Conservation (phyloP, 306 rosid genomes). For the Canavalia ensiformis region DNA sequence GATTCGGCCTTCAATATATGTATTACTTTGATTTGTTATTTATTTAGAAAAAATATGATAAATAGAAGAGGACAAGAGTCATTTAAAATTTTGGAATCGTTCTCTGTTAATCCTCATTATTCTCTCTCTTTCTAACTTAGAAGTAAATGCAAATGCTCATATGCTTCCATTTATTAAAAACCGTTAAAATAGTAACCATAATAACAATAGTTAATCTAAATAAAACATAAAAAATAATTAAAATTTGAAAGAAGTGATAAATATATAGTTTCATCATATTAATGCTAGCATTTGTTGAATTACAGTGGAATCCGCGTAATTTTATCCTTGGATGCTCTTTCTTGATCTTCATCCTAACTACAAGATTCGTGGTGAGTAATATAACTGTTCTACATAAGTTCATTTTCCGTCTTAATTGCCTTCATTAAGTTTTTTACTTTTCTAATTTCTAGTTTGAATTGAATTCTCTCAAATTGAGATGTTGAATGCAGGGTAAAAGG, state of each 20-base stretch:
- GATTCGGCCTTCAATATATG: too few species aligned
- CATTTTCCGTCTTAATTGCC: neutral
- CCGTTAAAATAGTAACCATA: neutral
- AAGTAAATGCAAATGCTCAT: neutral
- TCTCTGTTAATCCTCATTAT: too few species aligned
- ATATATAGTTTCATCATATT: slow-evolving; percentile 1
- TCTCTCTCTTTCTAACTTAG: too few species aligned
- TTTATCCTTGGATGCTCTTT: slow-evolving; percentile 74
- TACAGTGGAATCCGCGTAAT: slow-evolving; percentile 81
- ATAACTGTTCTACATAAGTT: too few species aligned
- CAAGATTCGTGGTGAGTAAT: slow-evolving; percentile 71
- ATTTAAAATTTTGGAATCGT: too few species aligned
- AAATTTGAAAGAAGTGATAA: neutral
- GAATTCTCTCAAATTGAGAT: neutral
- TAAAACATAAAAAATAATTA: neutral
- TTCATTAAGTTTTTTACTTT: neutral
- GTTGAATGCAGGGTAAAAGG: slow-evolving; percentile 62
- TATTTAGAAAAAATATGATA: too few species aligned
- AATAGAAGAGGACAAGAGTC: too few species aligned
- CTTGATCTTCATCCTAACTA: slow-evolving; percentile 69
- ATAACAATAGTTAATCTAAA: neutral
- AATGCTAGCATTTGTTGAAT: slow-evolving; percentile 33
- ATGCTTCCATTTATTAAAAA: neutral
- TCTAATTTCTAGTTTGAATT: neutral
- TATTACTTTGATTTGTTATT: too few species aligned